Evolutionary conservation across 2,329 filamentous ascomycete genomes (phyloP), one percentile per base, ranked within the genome.

Genomic region (Fusarium buharicum): DNA sequence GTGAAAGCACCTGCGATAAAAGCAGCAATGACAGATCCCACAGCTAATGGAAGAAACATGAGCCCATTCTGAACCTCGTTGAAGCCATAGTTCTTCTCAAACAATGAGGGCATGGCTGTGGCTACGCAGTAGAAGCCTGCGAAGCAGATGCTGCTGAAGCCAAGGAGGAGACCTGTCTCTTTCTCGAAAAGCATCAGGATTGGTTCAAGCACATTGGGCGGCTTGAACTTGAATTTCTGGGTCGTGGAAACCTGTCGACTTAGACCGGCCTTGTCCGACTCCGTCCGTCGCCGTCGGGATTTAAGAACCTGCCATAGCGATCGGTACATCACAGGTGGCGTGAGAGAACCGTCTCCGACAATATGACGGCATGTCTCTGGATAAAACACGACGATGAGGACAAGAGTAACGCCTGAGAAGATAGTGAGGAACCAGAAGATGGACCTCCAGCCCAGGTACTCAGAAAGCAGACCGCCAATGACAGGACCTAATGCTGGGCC

Each of bases 351-450:
- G 56, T 87, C 79, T 8, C 79, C 84, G 0, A 87, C 85, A 13
- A 79, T 75, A 12, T 67, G 66, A 4, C 77, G 73, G 55, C 80
- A 80, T 0, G 82, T 85, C 56, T 85, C 82, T 0, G 86, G 87
- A 18, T 88, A 76, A 36, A 87, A 80, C 0, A 82, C 24, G 2
- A 79, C 37, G 7, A 85, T 68, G 0, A 82, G 59, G 0, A 81
- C 47, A 4, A 83, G 64, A 20, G 81, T 74, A 1, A 79, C 75
- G 0, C 71, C 73, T 0, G 72, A 64, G 1, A 77, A 62, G 9
- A 88, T 86, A 11, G 79, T 74, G 12, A 89, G 72, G 50, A 87
- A 86, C 85, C 86, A 88, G 66, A 89, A 89, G 24, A 88, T 84
- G 28, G 79, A 76, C 28, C 81, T 76, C 86, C 86, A 89, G 1